Base-by-base conservation (phyloP, 371 early-diverging fungal species). In the Mucor racemosus region DNA sequence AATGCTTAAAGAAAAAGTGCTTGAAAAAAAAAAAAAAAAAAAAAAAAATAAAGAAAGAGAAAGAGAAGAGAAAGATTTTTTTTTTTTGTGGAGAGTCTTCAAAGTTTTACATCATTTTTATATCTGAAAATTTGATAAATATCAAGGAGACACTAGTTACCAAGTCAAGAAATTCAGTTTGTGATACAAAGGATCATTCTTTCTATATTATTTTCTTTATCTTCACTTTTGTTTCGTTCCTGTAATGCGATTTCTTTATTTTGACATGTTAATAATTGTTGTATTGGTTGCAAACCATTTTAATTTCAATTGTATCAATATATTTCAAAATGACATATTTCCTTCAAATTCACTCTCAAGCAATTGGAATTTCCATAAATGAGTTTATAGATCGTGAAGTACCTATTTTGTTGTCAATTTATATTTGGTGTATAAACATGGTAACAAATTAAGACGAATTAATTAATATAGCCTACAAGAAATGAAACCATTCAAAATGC, bases 401-500 rank as follows among this genome's bases (percentile, higher is more conserved):
- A 50, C 21, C 50, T 50, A 50, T 50, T 50, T 50, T 50, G 50
- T 50, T 50, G 50, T 50, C 50, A 50, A 50, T 50, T 50, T 50
- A 50, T 3, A 50, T 26, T 50, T 50, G 50, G 50, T 26, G 50
- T 50, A 17, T 44, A 44, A 44, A 44, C 44, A 44, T 44, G 44
- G 44, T 44, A 44, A 17, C 17, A 44, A 44, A 44, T 44, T 44
- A 44, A 44, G 7, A 44, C 44, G n/a, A 44, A 50, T 21, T 50
- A 50, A 50, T 50, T 50, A 26, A 26, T 26, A 11, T 50, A 21
- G 26, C 17, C 44, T 50, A 21, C 50, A 50, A 21, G 50, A 50
- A 50, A 50, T 50, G 50, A 50, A 50, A 50, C 21, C 50, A 21
- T 50, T 50, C 50, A 21, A 50, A 5, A 50, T 50, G 21, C 26